Conservation (phyloP, 73 alveolate genomes). For the Paramecium biaurelia region DNA sequence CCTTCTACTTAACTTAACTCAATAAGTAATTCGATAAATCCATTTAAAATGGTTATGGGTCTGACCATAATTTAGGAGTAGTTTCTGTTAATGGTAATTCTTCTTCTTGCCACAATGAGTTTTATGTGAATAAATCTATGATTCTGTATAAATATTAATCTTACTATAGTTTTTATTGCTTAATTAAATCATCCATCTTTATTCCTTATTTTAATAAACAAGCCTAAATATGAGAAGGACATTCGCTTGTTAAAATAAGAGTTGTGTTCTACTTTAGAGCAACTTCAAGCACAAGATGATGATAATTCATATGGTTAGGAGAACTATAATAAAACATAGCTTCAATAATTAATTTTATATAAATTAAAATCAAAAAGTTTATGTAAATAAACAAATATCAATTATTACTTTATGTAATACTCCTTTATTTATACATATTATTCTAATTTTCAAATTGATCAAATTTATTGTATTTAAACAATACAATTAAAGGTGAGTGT, state of each 20-base stretch:
- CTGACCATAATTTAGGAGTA: conserved; percentile 16
- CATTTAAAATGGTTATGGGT: neutral
- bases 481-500: no score
- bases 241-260: neutral
- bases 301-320: neutral
- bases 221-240: neutral
- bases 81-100: conserved; percentile 11
- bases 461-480: no score
- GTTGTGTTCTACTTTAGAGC: neutral
- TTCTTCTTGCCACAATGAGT: neutral
- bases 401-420: no score
- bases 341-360: neutral
- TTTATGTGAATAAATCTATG: neutral
- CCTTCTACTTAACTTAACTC: neutral
- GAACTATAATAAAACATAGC: neutral
- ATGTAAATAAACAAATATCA: neutral
- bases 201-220: neutral
- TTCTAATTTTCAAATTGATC: no score
- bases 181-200: neutral
- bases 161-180: neutral
- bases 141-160: neutral
- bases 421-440: no score
- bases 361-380: neutral
- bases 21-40: neutral
- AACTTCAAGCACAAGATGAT: neutral